phyloP scores from a whole-genome alignment of 2,329 filamentous ascomycete species.

The Delphinella strobiligena region DNA sequence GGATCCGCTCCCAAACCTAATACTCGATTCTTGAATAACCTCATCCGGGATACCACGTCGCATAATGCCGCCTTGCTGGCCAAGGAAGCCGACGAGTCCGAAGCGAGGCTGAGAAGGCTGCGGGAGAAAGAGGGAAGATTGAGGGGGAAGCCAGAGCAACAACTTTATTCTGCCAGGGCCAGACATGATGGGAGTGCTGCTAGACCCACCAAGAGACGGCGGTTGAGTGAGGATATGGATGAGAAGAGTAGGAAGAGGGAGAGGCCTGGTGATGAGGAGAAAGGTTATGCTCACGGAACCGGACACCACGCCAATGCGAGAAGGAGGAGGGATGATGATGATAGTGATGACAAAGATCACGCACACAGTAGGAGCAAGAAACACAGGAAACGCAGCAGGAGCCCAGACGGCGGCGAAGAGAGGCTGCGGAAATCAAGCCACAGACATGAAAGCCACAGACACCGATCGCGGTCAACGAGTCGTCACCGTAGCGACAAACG shows the following conservation, averaged over 20 bases:
- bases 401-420: too few relatives aligned
- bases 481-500: too few relatives aligned
- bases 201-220: background rate
- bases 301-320: background rate
- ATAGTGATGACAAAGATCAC: background rate
- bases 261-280: background rate
- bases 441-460: too few relatives aligned
- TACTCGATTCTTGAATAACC: conserved; percentile 74
- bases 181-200: conserved; percentile 2
- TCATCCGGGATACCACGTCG: conserved; percentile 75
- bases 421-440: too few relatives aligned
- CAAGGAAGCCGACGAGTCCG: conserved; percentile 71
- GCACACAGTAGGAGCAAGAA: too few relatives aligned
- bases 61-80: conserved; percentile 82
- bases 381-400: too few relatives aligned
- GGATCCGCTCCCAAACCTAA: conserved; percentile 65
- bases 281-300: too few relatives aligned
- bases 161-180: conserved; percentile 9
- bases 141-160: conserved; percentile 13
- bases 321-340: background rate
- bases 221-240: background rate
- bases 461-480: too few relatives aligned
- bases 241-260: background rate
- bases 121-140: conserved; percentile 14
- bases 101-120: conserved; percentile 54